phyloP scores from a whole-genome alignment of 2,329 filamentous ascomycete genomes.

The Tolypocladium tropicale region DNA sequence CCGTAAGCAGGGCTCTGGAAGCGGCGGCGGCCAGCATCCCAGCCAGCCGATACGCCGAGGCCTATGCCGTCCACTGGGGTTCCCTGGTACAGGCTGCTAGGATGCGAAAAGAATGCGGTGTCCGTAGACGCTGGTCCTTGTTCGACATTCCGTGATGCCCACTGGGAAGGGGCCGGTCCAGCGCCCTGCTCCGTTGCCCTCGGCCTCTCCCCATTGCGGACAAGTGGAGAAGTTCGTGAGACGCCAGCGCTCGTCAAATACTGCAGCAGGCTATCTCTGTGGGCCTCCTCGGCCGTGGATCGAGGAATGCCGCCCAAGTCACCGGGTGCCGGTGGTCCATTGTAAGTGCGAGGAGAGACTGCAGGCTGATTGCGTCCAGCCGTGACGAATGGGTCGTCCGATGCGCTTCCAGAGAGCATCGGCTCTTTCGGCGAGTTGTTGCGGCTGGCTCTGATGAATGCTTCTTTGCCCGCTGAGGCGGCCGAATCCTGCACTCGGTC shows the following conservation, averaged over 20 bases:
- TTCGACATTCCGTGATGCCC: slow-evolving; percentile 7
- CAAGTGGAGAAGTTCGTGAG: slow-evolving; percentile 19
- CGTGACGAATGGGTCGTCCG: slow-evolving; percentile 23
- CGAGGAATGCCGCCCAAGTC: slow-evolving; percentile 1
- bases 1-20: slow-evolving; percentile 6
- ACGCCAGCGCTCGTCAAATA: slow-evolving; percentile 17
- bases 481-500: slow-evolving; percentile 10
- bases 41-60: slow-evolving; percentile 1
- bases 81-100: slow-evolving; percentile 40
- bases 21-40: slow-evolving; percentile 2
- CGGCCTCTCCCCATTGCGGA: slow-evolving; percentile 17
- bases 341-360: neutral
- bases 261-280: slow-evolving; percentile 24
- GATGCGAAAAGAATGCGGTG: slow-evolving; percentile 31
- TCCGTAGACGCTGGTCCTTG: slow-evolving; percentile 16
- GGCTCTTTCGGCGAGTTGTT: slow-evolving; percentile 11
- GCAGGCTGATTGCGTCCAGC: slow-evolving; percentile 10
- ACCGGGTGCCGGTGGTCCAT: slow-evolving; percentile 1
- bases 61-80: slow-evolving; percentile 24
- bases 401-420: slow-evolving; percentile 4
- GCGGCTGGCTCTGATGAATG: slow-evolving; percentile 17
- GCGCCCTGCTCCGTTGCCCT: slow-evolving; percentile 8
- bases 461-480: slow-evolving; percentile 11
- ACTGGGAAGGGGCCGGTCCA: slow-evolving; percentile 9
- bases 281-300: slow-evolving; percentile 15